phyloP scores from a whole-genome alignment of 805 yeast species.

The Brettanomyces naardenensis region DNA sequence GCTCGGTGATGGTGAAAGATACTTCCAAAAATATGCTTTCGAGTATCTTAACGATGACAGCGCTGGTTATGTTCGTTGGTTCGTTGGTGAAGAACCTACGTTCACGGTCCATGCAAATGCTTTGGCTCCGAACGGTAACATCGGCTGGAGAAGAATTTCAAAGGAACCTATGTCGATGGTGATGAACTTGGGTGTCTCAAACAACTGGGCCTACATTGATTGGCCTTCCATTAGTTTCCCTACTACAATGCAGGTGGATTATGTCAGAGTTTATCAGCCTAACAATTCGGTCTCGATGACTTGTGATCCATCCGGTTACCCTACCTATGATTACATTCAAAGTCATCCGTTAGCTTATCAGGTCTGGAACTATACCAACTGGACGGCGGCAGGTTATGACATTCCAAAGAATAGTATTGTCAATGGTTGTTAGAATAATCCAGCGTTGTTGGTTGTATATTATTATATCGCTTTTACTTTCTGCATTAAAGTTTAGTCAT shows the following conservation, averaged over 20 bases:
- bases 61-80: conserved; percentile 78
- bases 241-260: conserved; percentile 65
- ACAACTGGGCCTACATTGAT: conserved; percentile 89
- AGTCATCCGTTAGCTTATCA: conserved; percentile 61
- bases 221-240: conserved; percentile 84
- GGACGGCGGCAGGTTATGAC: conserved; percentile 69
- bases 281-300: conserved; percentile 48
- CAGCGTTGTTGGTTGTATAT: neutral
- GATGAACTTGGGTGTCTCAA: conserved; percentile 83
- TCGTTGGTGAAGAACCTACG: conserved; percentile 74
- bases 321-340: conserved; percentile 78
- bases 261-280: conserved; percentile 91
- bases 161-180: conserved; percentile 92
- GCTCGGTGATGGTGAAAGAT: conserved; percentile 37
- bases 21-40: conserved; percentile 67
- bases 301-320: conserved; percentile 82
- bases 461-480: neutral
- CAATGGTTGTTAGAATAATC: conserved; percentile 29
- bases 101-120: conserved; percentile 67
- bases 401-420: conserved; percentile 57
- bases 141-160: conserved; percentile 73
- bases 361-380: conserved; percentile 61
- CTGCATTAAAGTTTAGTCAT: neutral
- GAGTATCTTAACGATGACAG: conserved; percentile 70
- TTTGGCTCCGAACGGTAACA: conserved; percentile 83